Percentiles rank a stretch among this genome's conserved stretches.
phyloP scores from a whole-genome alignment of 148 eudicot species.

The Camellia lanceoleosa region DNA sequence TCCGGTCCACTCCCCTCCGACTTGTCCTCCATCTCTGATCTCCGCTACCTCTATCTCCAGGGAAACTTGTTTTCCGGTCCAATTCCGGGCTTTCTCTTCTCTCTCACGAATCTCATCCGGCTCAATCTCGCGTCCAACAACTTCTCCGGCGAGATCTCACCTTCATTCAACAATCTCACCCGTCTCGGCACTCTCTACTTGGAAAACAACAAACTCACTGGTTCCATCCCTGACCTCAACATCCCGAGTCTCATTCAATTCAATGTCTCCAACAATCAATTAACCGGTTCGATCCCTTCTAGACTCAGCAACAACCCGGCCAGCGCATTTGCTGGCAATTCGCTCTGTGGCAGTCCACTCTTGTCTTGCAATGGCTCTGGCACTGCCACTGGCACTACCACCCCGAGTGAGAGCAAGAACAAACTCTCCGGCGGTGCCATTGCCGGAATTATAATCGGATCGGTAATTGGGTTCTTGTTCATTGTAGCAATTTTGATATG shows the following conservation, averaged over 20 bases:
- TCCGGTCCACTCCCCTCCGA: conserved; percentile 33
- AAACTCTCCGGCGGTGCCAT: conserved; percentile 23
- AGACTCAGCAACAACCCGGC: conserved; percentile 26
- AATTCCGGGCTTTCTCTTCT: conserved; percentile 39
- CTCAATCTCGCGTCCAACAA: conserved; percentile 44
- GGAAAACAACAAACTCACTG: conserved; percentile 47
- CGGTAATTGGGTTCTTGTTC: conserved; percentile 9
- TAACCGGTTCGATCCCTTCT: conserved; percentile 51
- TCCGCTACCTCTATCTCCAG: conserved; percentile 52
- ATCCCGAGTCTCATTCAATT: conserved; percentile 38
- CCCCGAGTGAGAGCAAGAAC: conserved; percentile 15
- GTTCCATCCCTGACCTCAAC: conserved; percentile 48
- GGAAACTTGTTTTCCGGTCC: conserved; percentile 46
- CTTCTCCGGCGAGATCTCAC: conserved; percentile 49
- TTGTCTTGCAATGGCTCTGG: conserved; percentile 26
- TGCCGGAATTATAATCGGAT: conserved; percentile 21
- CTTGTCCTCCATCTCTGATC: conserved; percentile 22
- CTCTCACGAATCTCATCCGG: conserved; percentile 31
- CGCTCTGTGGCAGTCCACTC: conserved; percentile 45
- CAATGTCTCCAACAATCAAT: conserved; percentile 50
- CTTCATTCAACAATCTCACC: conserved; percentile 37
- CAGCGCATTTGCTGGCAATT: conserved; percentile 48
- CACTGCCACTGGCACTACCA: not conserved
- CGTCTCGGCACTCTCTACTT: conserved; percentile 44
- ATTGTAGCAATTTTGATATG: conserved; percentile 8